These are phyloP conservation scores for Sclerotinia borealis DNA, from an alignment of 2,329 filamentous ascomycete genomes.

Conservation along the genomic window DNA sequence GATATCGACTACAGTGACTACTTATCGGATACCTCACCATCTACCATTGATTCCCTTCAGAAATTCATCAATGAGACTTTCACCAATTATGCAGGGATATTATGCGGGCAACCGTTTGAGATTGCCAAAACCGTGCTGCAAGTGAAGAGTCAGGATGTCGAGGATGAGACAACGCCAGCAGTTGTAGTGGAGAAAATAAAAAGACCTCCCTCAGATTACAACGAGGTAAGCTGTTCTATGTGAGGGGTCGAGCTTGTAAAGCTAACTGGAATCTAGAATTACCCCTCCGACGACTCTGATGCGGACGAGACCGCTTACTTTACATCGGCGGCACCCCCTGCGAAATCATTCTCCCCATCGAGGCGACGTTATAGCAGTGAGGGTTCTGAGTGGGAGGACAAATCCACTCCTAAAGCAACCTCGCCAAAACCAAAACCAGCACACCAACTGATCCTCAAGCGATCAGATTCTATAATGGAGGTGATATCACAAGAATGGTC, in stretches of 20 bases:
- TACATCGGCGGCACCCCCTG: conserved; percentile 49
- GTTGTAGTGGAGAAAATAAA: conserved; percentile 16
- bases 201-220: conserved; percentile 15
- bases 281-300: conserved; percentile 61
- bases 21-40: conserved; percentile 68
- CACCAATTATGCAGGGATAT: conserved; percentile 85
- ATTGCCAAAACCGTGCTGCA: conserved; percentile 93
- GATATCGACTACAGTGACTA: conserved; percentile 93
- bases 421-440: conserved; percentile 34
- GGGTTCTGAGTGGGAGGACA: conserved; percentile 24
- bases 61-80: conserved; percentile 76
- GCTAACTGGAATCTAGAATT: conserved; percentile 29
- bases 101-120: conserved; percentile 94
- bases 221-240: conserved; percentile 22
- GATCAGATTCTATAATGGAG: conserved; percentile 75
- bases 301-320: conserved; percentile 81
- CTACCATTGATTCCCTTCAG: conserved; percentile 66
- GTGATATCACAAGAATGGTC: conserved; percentile 84
- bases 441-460: conserved; percentile 65
- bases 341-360: conserved; percentile 37
- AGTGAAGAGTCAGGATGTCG: conserved; percentile 49
- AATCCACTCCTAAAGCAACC: conserved; percentile 24
- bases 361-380: conserved; percentile 10
- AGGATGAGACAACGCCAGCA: conserved; percentile 18
- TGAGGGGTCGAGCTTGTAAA: not conserved